Percentiles rank a stretch among this genome's conserved stretches.
Conservation (phyloP, 1,139 yeast genomes). For the Candida tropicalis region DNA sequence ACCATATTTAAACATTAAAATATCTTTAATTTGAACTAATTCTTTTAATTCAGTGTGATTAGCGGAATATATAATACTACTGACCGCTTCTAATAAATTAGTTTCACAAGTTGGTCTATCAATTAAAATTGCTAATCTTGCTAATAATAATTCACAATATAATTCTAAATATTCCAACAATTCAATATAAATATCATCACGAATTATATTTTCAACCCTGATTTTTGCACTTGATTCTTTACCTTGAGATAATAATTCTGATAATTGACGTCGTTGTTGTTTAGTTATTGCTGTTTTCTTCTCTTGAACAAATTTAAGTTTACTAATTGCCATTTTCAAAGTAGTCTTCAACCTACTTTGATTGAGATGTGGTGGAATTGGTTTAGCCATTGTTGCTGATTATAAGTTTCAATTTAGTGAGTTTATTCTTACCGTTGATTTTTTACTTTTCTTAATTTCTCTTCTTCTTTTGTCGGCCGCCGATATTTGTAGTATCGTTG, state of each 20-base stretch:
- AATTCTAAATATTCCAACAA: conserved; percentile 78
- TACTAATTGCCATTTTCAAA: conserved; percentile 78
- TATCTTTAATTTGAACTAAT: conserved; percentile 59
- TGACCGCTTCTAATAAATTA: conserved; percentile 73
- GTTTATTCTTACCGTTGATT: background rate
- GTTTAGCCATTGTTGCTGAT: conserved; percentile 8
- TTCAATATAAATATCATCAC: conserved; percentile 84
- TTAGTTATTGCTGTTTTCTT: conserved; percentile 82
- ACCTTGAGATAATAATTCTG: conserved; percentile 68
- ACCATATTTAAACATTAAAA: conserved; percentile 67
- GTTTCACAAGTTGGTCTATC: conserved; percentile 55
- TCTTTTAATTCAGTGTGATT: conserved; percentile 80
- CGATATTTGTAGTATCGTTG: no score
- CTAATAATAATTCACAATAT: conserved; percentile 80
- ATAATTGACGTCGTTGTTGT: conserved; percentile 76
- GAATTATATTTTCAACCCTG: conserved; percentile 80
- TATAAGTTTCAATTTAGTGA: no score
- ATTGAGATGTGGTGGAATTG: conserved; percentile 33
- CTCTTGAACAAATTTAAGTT: conserved; percentile 78
- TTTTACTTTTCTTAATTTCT: background rate
- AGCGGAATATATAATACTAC: conserved; percentile 69
- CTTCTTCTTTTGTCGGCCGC: no score
- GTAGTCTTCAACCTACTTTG: conserved; percentile 63
- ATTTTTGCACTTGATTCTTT: conserved; percentile 85
- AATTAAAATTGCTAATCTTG: conserved; percentile 64